phyloP scores from a whole-genome alignment of 2,329 filamentous ascomycete species.

The Septoria petroselini region DNA sequence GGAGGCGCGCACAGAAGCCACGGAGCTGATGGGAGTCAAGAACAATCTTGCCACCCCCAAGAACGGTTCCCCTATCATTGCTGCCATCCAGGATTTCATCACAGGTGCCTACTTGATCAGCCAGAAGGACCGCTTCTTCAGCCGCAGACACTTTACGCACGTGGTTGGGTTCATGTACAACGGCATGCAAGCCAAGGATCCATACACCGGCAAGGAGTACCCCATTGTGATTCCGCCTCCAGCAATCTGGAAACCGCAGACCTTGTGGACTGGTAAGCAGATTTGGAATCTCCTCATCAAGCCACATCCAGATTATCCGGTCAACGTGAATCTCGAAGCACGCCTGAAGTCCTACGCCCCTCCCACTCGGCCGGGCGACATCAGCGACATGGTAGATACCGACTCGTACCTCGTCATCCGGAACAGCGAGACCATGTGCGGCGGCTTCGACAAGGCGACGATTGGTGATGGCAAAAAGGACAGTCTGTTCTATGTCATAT shows the following conservation, averaged over 20 bases:
- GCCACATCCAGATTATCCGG: conserved; percentile 77
- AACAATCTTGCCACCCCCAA: conserved; percentile 94
- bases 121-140: conserved; percentile 89
- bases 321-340: conserved; percentile 88
- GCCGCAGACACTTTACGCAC: conserved; percentile 82
- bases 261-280: conserved; percentile 95
- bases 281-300: conserved; percentile 89
- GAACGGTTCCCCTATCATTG: conserved; percentile 96
- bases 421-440: conserved; percentile 97
- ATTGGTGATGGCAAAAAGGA: conserved; percentile 98
- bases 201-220: conserved; percentile 49
- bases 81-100: conserved; percentile 99
- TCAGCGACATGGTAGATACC: conserved; percentile 69
- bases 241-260: conserved; percentile 77
- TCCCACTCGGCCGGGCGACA: conserved; percentile 56
- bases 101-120: conserved; percentile 89
- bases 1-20: conserved; percentile 90
- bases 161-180: conserved; percentile 94
- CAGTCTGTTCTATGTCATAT: conserved; percentile 93
- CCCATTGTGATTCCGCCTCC: conserved; percentile 83
- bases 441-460: conserved; percentile 94
- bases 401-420: conserved; percentile 90
- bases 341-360: conserved; percentile 78
- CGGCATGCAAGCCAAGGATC: conserved; percentile 54
- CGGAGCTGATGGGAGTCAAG: conserved; percentile 96